Conservation (phyloP, 2,329 filamentous ascomycete species). For the Furcasterigmium furcatum region DNA sequence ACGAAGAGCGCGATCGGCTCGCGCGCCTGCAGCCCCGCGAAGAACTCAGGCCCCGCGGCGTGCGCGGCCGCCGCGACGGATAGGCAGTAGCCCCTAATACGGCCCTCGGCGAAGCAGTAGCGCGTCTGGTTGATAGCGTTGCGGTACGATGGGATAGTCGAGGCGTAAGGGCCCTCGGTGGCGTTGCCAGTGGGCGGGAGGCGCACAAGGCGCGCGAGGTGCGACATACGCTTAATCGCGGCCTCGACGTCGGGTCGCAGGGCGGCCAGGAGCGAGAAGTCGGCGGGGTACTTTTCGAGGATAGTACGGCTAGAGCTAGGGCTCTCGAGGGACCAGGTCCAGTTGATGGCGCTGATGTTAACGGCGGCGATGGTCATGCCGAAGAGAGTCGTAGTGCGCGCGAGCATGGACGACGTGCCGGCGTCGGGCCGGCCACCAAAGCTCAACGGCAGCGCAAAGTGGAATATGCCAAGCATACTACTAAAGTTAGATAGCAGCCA, state of each 20-base stretch:
- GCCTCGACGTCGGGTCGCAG: constrained; percentile 1
- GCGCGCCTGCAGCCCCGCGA: constrained; percentile 18
- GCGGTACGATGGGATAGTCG: background rate
- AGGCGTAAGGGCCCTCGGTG: background rate
- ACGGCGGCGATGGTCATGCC: constrained; percentile 1
- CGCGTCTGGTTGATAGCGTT: background rate
- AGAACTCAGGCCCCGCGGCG: constrained; percentile 23
- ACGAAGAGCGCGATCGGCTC: constrained; percentile 33
- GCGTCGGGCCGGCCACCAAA: background rate
- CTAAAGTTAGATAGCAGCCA: constrained; percentile 11
- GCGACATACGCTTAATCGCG: constrained; percentile 2
- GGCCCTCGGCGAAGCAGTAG: constrained; percentile 24
- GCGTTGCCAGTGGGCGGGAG: background rate
- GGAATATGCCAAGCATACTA: background rate
- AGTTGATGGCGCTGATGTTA: background rate
- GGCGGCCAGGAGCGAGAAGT: background rate
- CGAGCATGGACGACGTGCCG: background rate
- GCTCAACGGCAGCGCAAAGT: background rate
- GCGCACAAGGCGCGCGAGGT: background rate
- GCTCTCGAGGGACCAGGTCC: background rate
- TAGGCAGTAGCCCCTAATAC: constrained; percentile 24
- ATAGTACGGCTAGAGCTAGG: background rate
- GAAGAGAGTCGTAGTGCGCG: constrained; percentile 1
- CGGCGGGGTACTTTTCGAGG: background rate
- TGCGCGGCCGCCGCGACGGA: constrained; percentile 21